Percentiles rank a stretch among this genome's conserved stretches.
These are phyloP conservation scores for Craterostigma plantagineum DNA, from an alignment of 257 asterid species.

Conservation along the genomic window DNA sequence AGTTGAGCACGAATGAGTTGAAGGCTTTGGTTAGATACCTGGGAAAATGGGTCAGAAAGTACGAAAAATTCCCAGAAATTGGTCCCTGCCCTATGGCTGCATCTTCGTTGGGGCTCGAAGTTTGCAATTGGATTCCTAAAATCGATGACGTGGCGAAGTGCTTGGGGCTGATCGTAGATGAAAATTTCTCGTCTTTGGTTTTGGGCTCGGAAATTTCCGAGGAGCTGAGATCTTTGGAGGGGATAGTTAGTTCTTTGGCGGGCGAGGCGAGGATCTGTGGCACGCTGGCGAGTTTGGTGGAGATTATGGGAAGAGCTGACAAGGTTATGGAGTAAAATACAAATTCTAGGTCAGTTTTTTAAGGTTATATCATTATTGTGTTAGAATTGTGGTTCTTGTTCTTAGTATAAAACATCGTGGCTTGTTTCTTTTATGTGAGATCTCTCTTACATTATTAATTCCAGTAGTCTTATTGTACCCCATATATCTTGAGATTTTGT, in stretches of 20 bases:
- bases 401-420: too few species aligned
- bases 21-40: slow-evolving; percentile 47
- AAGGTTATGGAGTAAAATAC: slow-evolving; percentile 19
- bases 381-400: too few species aligned
- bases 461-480: too few species aligned
- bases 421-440: too few species aligned
- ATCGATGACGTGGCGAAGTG: slow-evolving; percentile 38
- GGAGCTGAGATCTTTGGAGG: slow-evolving; percentile 44
- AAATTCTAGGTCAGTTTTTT: too few species aligned
- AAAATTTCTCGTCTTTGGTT: slow-evolving; percentile 69
- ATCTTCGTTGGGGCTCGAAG: slow-evolving; percentile 35
- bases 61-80: slow-evolving; percentile 70
- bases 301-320: slow-evolving; percentile 19
- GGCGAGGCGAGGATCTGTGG: slow-evolving; percentile 58
- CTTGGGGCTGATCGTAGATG: slow-evolving; percentile 65
- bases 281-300: slow-evolving; percentile 34
- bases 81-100: slow-evolving; percentile 53
- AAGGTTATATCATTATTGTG: too few species aligned
- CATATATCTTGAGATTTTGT: too few species aligned
- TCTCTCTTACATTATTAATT: too few species aligned
- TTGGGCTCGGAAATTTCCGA: slow-evolving; percentile 39
- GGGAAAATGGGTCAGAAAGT: slow-evolving; percentile 71
- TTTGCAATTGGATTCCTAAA: slow-evolving; percentile 75
- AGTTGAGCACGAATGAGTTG: slow-evolving; percentile 56
- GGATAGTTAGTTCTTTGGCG: slow-evolving; percentile 41